Evolutionary conservation across 2,329 filamentous ascomycete genomes (phyloP), one percentile per base, ranked within the genome.

Genomic region (Trichoderma guizhouense): DNA sequence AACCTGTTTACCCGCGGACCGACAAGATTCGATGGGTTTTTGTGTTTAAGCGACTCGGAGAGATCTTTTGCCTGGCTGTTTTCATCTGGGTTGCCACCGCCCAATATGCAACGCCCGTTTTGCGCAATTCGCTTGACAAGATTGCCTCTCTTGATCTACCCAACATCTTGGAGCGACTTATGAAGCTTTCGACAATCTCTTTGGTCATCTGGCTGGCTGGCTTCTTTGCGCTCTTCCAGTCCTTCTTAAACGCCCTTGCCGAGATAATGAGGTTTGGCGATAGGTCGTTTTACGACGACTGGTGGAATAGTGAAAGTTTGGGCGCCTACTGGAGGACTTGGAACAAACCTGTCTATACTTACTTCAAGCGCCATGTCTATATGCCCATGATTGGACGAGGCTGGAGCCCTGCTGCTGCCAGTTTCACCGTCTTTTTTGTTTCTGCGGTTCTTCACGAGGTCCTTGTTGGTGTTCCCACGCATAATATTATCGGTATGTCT

Each of bases 261-360:
- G 96, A 99, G 81, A 84, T 98, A 14, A 92, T 94, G 85, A 88
- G 89, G 57, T 99, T 99, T 78, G 96, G 92, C 21, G 96, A 99
- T 80, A 89, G 96, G 34, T 92, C 95, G 67, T 99, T 99, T 81
- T 99, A 99, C 81, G 92, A 93, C 47, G 94, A 97, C 78, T 99
- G 96, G 96, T 99, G 96, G 96, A 99, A 99, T 79, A 93, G 91
- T 74, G 90, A 91, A 69, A 94, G 91, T 75, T 86, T 98, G 7
- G 93, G 95, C 39, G 88, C 88, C 5, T 99, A 99, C 84, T 98
- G 95, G 95, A 90, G 95, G 26, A 93, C 92, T 1, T 99, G 96
- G 96, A 99, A 99, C 83, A 97, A 97, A 80, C 96, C 96, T 1
- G 95, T 99, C 7, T 97, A 97, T 79, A 91, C 94, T 72, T 99